phyloP scores from a whole-genome alignment of 352 stramenopile genomes.

The Phytophthora pluvialis region DNA sequence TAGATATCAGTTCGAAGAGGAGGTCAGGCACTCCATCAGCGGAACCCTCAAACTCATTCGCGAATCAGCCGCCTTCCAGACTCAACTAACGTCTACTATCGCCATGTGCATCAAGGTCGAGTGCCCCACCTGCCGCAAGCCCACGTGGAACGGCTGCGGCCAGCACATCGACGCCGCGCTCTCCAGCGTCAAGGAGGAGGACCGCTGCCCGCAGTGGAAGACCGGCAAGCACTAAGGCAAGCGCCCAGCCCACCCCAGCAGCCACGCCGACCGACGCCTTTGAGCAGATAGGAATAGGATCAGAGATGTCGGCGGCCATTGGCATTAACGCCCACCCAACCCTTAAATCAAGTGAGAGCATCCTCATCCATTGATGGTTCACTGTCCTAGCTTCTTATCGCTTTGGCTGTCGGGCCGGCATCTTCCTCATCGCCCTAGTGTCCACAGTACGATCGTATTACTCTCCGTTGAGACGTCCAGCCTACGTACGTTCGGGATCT shows the following conservation, averaged over 20 bases:
- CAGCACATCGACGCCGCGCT: conserved; percentile 62
- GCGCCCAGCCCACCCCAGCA: neutral
- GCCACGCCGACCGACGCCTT: neutral
- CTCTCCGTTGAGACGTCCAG: too few relatives aligned
- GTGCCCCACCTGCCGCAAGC: conserved; percentile 64
- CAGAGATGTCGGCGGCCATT: neutral
- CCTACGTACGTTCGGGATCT: too few relatives aligned
- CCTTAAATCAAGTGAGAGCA: conserved; percentile 8
- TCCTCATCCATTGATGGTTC: neutral
- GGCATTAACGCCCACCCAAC: neutral
- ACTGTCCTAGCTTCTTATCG: too few relatives aligned
- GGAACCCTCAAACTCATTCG: conserved; percentile 17
- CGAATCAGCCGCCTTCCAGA: conserved; percentile 15
- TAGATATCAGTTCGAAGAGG: neutral
- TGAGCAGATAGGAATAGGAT: conserved; percentile 18
- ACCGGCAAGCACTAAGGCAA: conserved; percentile 51
- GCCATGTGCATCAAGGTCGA: conserved; percentile 67
- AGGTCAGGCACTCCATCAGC: conserved; percentile 1
- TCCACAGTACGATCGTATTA: too few relatives aligned
- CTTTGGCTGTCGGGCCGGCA: too few relatives aligned
- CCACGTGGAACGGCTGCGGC: conserved; percentile 67
- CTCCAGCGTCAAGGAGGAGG: conserved; percentile 49
- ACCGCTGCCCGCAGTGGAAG: conserved; percentile 65
- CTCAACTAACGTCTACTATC: neutral
- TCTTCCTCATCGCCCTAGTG: too few relatives aligned